A percentile compares a stretch with the other conserved stretches of the same genome.
Conservation (phyloP, 305 asterid genomes). For the Solanum aculeatissimum region DNA sequence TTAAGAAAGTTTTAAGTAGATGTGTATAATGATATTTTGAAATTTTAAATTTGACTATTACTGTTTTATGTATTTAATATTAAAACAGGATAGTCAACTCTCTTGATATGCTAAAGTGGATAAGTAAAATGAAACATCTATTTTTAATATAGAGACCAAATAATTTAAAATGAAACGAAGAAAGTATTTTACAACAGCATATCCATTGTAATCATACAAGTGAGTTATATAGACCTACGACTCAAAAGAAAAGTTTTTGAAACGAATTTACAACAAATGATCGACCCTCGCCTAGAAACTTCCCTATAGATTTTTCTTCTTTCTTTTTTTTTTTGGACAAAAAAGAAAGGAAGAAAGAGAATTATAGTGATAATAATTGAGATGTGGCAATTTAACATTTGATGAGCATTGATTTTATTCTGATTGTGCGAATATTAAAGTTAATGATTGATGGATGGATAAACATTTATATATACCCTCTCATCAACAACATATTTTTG, state of each 20-base stretch:
- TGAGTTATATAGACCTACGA: not conserved
- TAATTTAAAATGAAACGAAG: not conserved
- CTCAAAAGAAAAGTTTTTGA: not conserved
- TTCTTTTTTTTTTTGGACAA: not conserved
- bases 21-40: not conserved
- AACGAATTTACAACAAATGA: not conserved
- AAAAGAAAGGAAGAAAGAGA: not conserved
- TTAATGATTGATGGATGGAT: not conserved
- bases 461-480: not conserved
- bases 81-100: not conserved
- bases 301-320: no score
- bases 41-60: not conserved
- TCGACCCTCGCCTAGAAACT: not conserved
- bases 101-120: not conserved
- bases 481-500: not conserved
- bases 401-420: conserved; percentile 14
- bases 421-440: conserved; percentile 22
- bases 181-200: not conserved
- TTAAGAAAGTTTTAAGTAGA: not conserved
- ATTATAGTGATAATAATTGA: not conserved
- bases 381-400: not conserved
- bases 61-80: not conserved
- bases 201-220: not conserved
- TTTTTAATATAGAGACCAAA: not conserved
- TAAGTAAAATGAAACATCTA: not conserved